Percentiles rank a stretch among this genome's conserved stretches.
Evolutionary conservation across 2,329 filamentous ascomycete species (phyloP).

Genomic region (Stagonosporopsis rhizophila): DNA sequence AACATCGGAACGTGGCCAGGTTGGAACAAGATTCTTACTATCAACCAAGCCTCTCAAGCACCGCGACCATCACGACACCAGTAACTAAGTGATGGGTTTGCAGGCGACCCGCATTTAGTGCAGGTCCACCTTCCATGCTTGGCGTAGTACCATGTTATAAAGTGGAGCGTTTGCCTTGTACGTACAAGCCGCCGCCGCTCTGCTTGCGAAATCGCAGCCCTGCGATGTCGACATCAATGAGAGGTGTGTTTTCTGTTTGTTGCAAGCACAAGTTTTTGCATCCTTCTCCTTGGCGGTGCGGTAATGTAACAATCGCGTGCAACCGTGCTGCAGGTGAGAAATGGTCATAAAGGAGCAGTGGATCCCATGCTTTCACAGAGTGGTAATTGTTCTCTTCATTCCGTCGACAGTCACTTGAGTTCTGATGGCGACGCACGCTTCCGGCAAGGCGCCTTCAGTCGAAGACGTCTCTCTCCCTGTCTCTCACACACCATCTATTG

Average conservation of each 20-base stretch:
- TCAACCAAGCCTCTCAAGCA: conserved; percentile 7
- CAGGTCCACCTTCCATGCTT: conserved; percentile 15
- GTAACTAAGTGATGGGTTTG: conserved; percentile 2
- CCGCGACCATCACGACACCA: conserved; percentile 11
- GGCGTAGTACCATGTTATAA: background rate
- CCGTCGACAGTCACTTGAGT: background rate
- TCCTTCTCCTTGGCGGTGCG: conserved; percentile 6
- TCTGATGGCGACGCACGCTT: conserved; percentile 16
- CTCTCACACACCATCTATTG: conserved; percentile 13
- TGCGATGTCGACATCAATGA: conserved; percentile 24
- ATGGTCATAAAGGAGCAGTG: background rate
- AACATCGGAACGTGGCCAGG: background rate
- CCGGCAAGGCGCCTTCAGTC: conserved; percentile 19
- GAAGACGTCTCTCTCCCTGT: conserved; percentile 19
- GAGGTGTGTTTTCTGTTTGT: conserved; percentile 11
- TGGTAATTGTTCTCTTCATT: background rate
- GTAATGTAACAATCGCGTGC: conserved; percentile 16
- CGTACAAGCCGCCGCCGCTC: conserved; percentile 12
- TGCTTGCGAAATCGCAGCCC: conserved; percentile 20
- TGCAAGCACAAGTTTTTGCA: conserved; percentile 1
- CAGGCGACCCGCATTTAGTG: conserved; percentile 7
- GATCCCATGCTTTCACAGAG: background rate
- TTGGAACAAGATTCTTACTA: background rate
- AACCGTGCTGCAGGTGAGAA: background rate
- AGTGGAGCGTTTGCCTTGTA: conserved; percentile 11